Evolutionary conservation across 345 rosid species (phyloP).

Genomic region (Draba incana): DNA sequence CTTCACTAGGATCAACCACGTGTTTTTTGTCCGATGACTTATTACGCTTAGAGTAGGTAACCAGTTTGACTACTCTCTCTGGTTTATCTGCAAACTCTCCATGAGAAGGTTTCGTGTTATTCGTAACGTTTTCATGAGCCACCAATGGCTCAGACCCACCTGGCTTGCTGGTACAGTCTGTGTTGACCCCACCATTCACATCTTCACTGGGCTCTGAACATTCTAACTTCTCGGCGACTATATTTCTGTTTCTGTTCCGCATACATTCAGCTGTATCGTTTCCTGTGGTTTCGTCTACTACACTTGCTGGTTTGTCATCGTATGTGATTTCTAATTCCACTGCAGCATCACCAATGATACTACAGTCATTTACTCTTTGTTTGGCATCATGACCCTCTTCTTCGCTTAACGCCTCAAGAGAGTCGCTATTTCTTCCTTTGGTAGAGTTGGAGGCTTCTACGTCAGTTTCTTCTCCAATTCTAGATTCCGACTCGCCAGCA

Average conservation of each 20-base stretch:
- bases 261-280: constrained; percentile 8
- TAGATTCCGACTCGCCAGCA: constrained; percentile 21
- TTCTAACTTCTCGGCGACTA: constrained; percentile 16
- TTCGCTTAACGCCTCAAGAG: constrained; percentile 17
- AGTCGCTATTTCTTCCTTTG: constrained; percentile 22
- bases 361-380: constrained; percentile 26
- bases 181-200: constrained; percentile 15
- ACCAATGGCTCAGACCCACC: constrained; percentile 28
- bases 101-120: constrained; percentile 10
- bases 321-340: constrained; percentile 35
- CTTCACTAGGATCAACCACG: constrained; percentile 29
- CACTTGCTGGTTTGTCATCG: constrained; percentile 34
- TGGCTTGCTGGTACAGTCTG: constrained; percentile 22
- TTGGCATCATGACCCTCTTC: constrained; percentile 6
- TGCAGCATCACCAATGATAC: constrained; percentile 21
- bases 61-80: constrained; percentile 41
- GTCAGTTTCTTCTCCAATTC: constrained; percentile 22
- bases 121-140: constrained; percentile 21
- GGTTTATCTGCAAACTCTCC: constrained; percentile 32
- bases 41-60: constrained; percentile 39
- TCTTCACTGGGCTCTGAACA: constrained; percentile 22
- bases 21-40: constrained; percentile 39
- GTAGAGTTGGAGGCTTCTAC: constrained; percentile 18
- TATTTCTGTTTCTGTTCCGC: constrained; percentile 12
- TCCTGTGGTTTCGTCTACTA: constrained; percentile 10